Conservation (phyloP, 768 basidiomycete genomes). For the Rhizopogon salebrosus region DNA sequence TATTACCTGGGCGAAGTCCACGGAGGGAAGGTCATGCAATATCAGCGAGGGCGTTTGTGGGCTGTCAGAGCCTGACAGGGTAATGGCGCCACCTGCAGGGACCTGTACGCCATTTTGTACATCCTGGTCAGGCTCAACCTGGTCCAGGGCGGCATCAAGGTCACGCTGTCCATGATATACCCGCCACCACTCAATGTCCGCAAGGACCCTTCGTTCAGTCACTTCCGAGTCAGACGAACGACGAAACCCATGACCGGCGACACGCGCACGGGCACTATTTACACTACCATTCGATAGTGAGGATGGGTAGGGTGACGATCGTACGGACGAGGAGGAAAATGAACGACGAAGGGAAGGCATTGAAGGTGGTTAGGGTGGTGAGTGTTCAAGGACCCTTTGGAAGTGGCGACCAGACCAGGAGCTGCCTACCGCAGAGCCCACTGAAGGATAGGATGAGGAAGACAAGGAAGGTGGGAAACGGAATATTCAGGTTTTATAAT, state of each 20-base stretch:
- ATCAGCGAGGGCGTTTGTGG: conserved; percentile 29
- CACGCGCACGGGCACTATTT: conserved; percentile 34
- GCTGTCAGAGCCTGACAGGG: conserved; percentile 35
- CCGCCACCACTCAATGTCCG: conserved; percentile 87
- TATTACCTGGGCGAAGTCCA: conserved; percentile 23
- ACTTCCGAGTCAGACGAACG: conserved; percentile 69
- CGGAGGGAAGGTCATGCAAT: conserved; percentile 13
- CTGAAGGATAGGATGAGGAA: conserved; percentile 26
- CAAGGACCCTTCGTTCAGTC: conserved; percentile 62
- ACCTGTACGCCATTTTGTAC: conserved; percentile 4
- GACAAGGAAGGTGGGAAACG: conserved; percentile 30
- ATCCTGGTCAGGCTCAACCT: conserved; percentile 11
- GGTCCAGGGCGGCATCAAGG: conserved; percentile 30
- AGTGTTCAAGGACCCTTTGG: conserved; percentile 10
- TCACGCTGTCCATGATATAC: conserved; percentile 67
- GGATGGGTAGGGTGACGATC: conserved; percentile 61
- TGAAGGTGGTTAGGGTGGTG: conserved; percentile 6
- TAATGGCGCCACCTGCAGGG: conserved; percentile 23
- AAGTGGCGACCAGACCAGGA: conserved; percentile 22
- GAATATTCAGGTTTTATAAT: conserved; percentile 40
- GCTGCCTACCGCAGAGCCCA: conserved; percentile 48
- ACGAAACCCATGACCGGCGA: conserved; percentile 34
- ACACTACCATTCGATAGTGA: conserved; percentile 30
- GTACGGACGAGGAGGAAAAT: conserved; percentile 62
- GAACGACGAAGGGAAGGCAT: conserved; percentile 82